These are phyloP conservation scores for Microcyclosporella mali DNA, from an alignment of 2,329 filamentous ascomycete genomes.

Conservation along the genomic window DNA sequence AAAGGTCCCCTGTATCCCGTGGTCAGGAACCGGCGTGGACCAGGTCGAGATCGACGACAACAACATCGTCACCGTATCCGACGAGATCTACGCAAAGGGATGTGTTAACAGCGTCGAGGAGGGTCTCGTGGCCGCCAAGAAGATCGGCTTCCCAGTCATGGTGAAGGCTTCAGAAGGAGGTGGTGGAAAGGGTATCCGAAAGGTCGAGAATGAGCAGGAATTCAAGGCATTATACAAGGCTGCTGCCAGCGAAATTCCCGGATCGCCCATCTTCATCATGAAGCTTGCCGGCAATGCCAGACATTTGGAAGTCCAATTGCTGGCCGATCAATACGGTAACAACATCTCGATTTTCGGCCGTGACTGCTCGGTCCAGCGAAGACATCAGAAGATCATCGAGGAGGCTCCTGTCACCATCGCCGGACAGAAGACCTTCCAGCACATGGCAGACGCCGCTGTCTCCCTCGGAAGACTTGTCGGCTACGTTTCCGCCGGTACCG, in stretches of 20 bases:
- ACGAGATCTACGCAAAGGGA: constrained; percentile 79
- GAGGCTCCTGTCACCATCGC: constrained; percentile 97
- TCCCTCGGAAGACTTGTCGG: constrained; percentile 89
- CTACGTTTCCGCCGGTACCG: constrained; percentile 97
- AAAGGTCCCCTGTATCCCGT: constrained; percentile 94
- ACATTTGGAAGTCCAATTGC: constrained; percentile 93
- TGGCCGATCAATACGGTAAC: constrained; percentile 98
- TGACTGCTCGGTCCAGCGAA: constrained; percentile 96
- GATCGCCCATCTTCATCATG: constrained; percentile 99
- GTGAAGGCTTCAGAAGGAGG: constrained; percentile 99
- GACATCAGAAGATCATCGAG: constrained; percentile 99
- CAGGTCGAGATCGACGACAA: constrained; percentile 70
- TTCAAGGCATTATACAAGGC: constrained; percentile 89
- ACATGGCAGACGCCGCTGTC: constrained; percentile 95
- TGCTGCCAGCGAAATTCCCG: constrained; percentile 93
- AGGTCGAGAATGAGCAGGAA: constrained; percentile 76
- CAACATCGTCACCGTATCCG: constrained; percentile 86
- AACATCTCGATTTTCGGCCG: constrained; percentile 98
- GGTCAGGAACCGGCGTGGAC: constrained; percentile 91
- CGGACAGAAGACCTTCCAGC: constrained; percentile 78
- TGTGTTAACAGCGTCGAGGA: constrained; percentile 88
- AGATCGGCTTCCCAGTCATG: constrained; percentile 99
- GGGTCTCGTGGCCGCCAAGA: constrained; percentile 74
- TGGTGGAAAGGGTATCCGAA: constrained; percentile 98
- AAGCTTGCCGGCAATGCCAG: constrained; percentile 94